Evolutionary conservation across 2,329 filamentous ascomycete genomes (phyloP).

Genomic region (Aspergillus amoenus): DNA sequence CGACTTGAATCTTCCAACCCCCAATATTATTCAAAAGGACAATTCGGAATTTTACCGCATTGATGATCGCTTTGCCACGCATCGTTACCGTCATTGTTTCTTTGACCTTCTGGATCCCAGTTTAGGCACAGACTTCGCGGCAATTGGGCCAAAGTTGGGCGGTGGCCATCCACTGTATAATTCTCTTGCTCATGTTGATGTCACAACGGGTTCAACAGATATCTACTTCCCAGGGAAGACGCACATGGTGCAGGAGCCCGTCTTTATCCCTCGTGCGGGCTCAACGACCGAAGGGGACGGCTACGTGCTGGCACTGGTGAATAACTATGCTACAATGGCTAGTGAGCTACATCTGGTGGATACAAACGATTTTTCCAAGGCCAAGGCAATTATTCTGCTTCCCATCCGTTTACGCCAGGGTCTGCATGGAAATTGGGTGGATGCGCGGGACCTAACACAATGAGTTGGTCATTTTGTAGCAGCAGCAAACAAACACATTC

Average conservation of each 20-base stretch:
- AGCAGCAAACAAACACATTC: too few species aligned
- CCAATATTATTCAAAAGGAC: too few species aligned
- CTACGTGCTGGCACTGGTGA: constrained; percentile 22
- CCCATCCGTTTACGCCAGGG: constrained; percentile 19
- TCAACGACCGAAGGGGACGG: constrained; percentile 22
- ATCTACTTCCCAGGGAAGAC: constrained; percentile 48
- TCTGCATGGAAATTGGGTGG: constrained; percentile 25
- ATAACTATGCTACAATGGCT: constrained; percentile 23
- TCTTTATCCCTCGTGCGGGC: constrained; percentile 21
- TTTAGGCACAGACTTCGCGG: constrained; percentile 33
- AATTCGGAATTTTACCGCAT: constrained; percentile 52
- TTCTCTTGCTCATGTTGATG: constrained; percentile 45
- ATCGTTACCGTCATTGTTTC: constrained; percentile 41
- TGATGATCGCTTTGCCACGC: constrained; percentile 46
- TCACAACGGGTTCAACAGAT: constrained; percentile 35
- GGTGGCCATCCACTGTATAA: constrained; percentile 45
- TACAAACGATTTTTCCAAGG: constrained; percentile 13
- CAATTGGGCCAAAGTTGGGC: constrained; percentile 29
- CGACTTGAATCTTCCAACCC: constrained; percentile 15
- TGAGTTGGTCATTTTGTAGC: too few species aligned
- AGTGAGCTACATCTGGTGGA: constrained; percentile 26
- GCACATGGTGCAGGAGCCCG: constrained; percentile 27
- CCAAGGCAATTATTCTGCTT: constrained; percentile 14
- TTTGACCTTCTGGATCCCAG: constrained; percentile 47
- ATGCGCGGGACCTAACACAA: background rate